These are phyloP conservation scores for Sugiyamaella paludigena DNA, from an alignment of 1,139 yeast genomes.

Conservation along the genomic window DNA sequence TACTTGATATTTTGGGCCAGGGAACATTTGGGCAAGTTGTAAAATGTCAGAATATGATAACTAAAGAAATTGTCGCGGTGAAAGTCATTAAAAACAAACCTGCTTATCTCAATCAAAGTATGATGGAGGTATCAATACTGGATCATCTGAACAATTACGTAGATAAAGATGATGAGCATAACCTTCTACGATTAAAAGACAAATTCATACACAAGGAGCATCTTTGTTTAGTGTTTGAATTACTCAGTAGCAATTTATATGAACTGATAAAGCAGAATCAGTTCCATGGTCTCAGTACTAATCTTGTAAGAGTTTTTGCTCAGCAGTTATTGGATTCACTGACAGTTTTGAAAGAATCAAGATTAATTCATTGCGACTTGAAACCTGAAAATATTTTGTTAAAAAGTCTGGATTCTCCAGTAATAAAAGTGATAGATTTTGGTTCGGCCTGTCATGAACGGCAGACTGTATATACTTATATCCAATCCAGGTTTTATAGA, in stretches of 20 bases:
- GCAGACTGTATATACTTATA: conserved; percentile 87
- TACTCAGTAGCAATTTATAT: conserved; percentile 81
- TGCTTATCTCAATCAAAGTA: conserved; percentile 86
- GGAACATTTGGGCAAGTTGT: conserved; percentile 99
- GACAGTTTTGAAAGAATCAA: conserved; percentile 74
- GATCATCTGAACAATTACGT: conserved; percentile 76
- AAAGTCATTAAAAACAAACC: conserved; percentile 92
- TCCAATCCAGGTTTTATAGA: conserved; percentile 92
- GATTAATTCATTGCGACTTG: conserved; percentile 90
- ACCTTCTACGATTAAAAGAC: conserved; percentile 75
- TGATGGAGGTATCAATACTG: conserved; percentile 83
- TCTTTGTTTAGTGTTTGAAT: conserved; percentile 86
- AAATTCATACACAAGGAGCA: conserved; percentile 92
- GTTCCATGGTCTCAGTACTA: conserved; percentile 84
- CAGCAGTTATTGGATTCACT: conserved; percentile 79
- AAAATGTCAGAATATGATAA: conserved; percentile 86
- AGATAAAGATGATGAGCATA: conserved; percentile 66
- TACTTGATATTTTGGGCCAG: conserved; percentile 85
- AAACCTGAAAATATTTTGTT: conserved; percentile 93
- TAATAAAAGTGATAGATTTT: conserved; percentile 90
- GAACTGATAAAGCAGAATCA: conserved; percentile 91
- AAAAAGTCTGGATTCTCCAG: conserved; percentile 79
- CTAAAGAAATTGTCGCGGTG: conserved; percentile 89
- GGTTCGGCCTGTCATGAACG: conserved; percentile 95
- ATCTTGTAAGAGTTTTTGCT: conserved; percentile 72